Base-by-base conservation (phyloP, 345 rosid species). In the Eutrema heterophyllum region DNA sequence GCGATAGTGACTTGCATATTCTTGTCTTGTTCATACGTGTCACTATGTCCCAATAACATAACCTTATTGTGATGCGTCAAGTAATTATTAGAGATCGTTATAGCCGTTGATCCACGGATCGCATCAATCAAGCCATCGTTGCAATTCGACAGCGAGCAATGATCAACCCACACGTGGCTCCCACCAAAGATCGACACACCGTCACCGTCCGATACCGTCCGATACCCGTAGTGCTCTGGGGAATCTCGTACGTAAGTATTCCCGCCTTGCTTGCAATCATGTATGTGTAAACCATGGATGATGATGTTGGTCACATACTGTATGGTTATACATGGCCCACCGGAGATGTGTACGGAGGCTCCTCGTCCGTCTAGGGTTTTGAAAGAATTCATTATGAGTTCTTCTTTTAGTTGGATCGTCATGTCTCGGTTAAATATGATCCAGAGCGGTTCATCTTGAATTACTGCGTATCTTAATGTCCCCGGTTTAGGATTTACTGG, bases 131-230 rank as follows among this genome's bases (percentile, higher is more conserved):
- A 79, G 2, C 97, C 97, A 45, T 90, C 97, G 5, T 64, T 64
- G 65, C 97, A 90, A 68, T 86, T 90, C 3, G 97, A 79, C 1
- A 90, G 72, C 1, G 97, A 88, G 71, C 84, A 81, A 80, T 90
- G 97, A 72, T 90, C 97, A 13, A 90, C 92, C 97, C 97, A 90
- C 38, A 90, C 46, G 59, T 90, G 94, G 74, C 88, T 86, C n/a
- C 86, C 88, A 0, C 97, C 94, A 7, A 88, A 88, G 50, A 90
- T 86, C 7, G 97, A 90, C 5, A 88, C 88, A 0, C 92, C 97
- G 15, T 90, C 97, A 30, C 97, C 97, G 86, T 90, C 94, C 44
- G 97, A 90, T 55, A 82, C 1, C 0, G 97, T 90, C 41, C 93
- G 78, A 64, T 72, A 90, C 38, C 93, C 97, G 52, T 57, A 90